phyloP scores from a whole-genome alignment of 202 grass and related monocot species.

The Schoenoplectus tabernaemontani region DNA sequence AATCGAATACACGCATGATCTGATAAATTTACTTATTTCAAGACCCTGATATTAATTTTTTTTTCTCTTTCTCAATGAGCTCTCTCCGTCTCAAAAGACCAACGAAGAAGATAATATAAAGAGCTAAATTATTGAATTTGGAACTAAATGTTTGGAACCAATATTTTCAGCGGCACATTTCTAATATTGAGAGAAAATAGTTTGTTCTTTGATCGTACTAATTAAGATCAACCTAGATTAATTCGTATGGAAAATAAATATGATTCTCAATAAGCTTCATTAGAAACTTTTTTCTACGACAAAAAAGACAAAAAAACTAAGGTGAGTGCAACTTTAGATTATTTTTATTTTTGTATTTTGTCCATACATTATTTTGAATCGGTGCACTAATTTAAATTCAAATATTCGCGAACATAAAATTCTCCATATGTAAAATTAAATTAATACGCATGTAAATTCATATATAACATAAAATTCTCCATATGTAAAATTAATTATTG shows the following conservation, averaged over 20 bases:
- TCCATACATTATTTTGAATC: too few species aligned
- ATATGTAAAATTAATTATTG: too few species aligned
- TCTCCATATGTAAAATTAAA: too few species aligned
- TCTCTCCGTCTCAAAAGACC: too few species aligned
- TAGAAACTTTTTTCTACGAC: not conserved
- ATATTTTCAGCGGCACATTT: not conserved
- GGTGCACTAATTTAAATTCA: not conserved
- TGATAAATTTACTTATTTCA: not conserved
- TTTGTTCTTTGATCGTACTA: not conserved
- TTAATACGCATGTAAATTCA: too few species aligned
- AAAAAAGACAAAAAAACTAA: not conserved
- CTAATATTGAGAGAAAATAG: not conserved
- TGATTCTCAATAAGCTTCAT: not conserved
- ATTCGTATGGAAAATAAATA: not conserved
- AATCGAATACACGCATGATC: not conserved
- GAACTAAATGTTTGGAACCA: not conserved
- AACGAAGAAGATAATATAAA: too few species aligned
- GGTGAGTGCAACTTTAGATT: not conserved
- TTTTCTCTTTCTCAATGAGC: not conserved
- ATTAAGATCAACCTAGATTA: not conserved
- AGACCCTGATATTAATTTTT: not conserved
- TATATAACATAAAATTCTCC: too few species aligned
- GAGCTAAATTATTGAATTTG: too few species aligned
- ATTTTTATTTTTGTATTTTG: not conserved
- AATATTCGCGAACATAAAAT: too few species aligned